phyloP scores from a whole-genome alignment of 148 eudicot genomes.

The Rhododendron simsii region DNA sequence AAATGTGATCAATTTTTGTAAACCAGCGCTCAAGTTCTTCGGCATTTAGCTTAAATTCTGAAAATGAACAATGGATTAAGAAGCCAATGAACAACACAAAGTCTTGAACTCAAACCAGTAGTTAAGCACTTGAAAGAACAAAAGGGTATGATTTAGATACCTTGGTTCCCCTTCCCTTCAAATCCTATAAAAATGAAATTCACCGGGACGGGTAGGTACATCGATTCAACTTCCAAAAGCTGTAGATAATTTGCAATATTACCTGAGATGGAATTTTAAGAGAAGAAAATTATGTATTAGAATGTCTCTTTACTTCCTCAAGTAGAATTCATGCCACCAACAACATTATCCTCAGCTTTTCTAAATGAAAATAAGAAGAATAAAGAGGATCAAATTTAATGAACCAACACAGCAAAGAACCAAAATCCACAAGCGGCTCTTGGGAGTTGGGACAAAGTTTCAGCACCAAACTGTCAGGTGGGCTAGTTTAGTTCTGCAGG shows the following conservation, averaged over 20 bases:
- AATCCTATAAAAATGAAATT: slow-evolving; percentile 90
- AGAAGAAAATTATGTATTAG: slow-evolving; percentile 2
- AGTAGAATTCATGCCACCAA: not conserved
- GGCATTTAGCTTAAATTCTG: slow-evolving; percentile 71
- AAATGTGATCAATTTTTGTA: slow-evolving; percentile 90
- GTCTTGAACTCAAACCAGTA: slow-evolving; percentile 10
- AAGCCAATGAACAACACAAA: not conserved
- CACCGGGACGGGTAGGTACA: slow-evolving; percentile 86
- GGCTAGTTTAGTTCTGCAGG: not conserved
- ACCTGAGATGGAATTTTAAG: slow-evolving; percentile 39
- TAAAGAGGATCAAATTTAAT: not conserved
- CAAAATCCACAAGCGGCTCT: not conserved
- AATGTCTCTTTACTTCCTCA: not conserved
- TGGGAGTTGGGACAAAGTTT: not conserved
- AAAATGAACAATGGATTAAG: slow-evolving; percentile 12
- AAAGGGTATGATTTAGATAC: slow-evolving; percentile 25
- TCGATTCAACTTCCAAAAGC: slow-evolving; percentile 86
- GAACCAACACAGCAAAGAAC: not conserved
- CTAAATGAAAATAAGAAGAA: not conserved
- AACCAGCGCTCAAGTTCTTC: slow-evolving; percentile 98
- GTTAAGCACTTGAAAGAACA: not conserved
- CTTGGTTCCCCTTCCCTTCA: slow-evolving; percentile 91
- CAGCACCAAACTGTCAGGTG: not conserved
- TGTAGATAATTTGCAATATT: slow-evolving; percentile 76
- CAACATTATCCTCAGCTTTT: not conserved